A percentile compares a stretch with the other conserved stretches of the same genome.
phyloP scores from a whole-genome alignment of 768 basidiomycete species.

The Phaffia australis region DNA sequence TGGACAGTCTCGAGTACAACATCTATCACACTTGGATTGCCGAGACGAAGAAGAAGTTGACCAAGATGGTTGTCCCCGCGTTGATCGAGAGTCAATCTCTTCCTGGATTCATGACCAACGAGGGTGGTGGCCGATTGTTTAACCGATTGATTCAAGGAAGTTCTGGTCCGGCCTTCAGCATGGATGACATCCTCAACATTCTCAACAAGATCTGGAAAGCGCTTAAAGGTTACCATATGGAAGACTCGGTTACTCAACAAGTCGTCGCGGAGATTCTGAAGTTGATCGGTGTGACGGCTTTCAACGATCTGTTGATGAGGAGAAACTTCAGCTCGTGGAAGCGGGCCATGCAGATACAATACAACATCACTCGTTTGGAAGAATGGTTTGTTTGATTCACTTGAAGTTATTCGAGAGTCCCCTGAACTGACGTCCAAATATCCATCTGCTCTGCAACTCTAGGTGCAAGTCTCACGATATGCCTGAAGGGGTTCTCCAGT shows the following conservation, averaged over 20 bases:
- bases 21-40: conserved; percentile 99
- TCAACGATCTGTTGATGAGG: conserved; percentile 96
- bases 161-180: conserved; percentile 72
- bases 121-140: conserved; percentile 85
- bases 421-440: conserved; percentile 26
- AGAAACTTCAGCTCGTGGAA: conserved; percentile 99
- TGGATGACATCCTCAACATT: conserved; percentile 95
- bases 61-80: conserved; percentile 99
- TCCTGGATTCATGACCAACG: conserved; percentile 92
- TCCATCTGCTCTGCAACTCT: conserved; percentile 61
- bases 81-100: conserved; percentile 94
- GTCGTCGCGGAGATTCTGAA: conserved; percentile 84
- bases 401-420: background rate
- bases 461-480: conserved; percentile 99
- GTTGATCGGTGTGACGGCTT: conserved; percentile 89
- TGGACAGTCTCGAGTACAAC: conserved; percentile 97
- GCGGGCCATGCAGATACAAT: conserved; percentile 99
- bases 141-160: conserved; percentile 65
- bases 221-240: conserved; percentile 96
- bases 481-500: conserved; percentile 93
- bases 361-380: conserved; percentile 66
- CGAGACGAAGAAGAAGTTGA: conserved; percentile 88
- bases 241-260: conserved; percentile 91
- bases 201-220: conserved; percentile 98
- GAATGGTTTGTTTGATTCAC: conserved; percentile 16